phyloP scores from a whole-genome alignment of 805 yeast genomes.

The Metschnikowia bowlesiae region DNA sequence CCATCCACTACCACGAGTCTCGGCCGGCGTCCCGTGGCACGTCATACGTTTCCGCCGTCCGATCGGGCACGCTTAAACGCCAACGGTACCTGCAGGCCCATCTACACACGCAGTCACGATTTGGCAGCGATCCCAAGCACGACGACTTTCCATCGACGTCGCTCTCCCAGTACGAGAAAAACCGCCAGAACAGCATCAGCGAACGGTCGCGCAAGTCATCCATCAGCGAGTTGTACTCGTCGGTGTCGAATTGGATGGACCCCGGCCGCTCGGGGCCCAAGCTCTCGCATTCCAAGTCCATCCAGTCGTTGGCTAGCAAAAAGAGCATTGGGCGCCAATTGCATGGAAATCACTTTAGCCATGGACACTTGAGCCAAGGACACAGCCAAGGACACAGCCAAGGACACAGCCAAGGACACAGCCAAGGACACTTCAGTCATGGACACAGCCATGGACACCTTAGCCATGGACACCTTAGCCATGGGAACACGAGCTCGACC shows the following conservation, averaged over 20 bases:
- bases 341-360: neutral
- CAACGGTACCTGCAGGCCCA: neutral
- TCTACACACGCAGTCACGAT: neutral
- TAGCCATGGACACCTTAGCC: too few relatives aligned
- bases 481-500: too few relatives aligned
- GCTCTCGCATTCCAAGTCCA: slow-evolving; percentile 13
- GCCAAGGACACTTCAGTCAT: too few relatives aligned
- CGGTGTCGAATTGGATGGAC: slow-evolving; percentile 53
- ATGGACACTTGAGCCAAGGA: neutral
- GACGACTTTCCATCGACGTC: slow-evolving; percentile 32
- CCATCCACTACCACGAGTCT: slow-evolving; percentile 22
- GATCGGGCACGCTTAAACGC: neutral
- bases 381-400: neutral
- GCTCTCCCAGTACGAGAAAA: slow-evolving; percentile 31
- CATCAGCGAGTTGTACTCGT: slow-evolving; percentile 36
- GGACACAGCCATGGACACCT: too few relatives aligned
- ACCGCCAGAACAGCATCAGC: slow-evolving; percentile 16
- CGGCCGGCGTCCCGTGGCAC: slow-evolving; percentile 26
- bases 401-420: neutral
- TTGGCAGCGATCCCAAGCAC: neutral
- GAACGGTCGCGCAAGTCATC: slow-evolving; percentile 35
- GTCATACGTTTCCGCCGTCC: slow-evolving; percentile 18
- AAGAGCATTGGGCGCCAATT: neutral
- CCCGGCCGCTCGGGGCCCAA: slow-evolving; percentile 21
- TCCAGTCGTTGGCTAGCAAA: slow-evolving; percentile 12